phyloP scores from a whole-genome alignment of 2,329 filamentous ascomycete genomes.

The Stromatinia cepivora region DNA sequence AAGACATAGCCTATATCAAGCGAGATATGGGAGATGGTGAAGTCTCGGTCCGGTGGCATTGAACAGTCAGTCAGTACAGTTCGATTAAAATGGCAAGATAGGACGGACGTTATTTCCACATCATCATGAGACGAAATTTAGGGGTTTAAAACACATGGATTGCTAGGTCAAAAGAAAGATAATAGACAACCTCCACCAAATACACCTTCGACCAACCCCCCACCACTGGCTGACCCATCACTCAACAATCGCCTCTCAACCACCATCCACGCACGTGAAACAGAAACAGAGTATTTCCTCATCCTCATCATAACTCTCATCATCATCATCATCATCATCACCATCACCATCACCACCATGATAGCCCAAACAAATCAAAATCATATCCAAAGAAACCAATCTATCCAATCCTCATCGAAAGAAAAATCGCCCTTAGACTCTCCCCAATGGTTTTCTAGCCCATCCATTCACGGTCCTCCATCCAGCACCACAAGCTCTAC shows the following conservation, averaged over 20 bases:
- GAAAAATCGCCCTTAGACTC: conserved; percentile 8
- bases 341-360: neutral
- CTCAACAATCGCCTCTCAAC: neutral
- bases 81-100: too few species aligned
- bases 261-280: neutral
- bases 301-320: neutral
- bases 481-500: conserved; percentile 56
- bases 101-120: too few species aligned
- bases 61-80: too few species aligned
- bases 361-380: conserved; percentile 5
- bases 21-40: too few species aligned
- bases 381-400: conserved; percentile 2
- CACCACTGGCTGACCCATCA: conserved; percentile 1
- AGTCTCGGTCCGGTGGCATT: too few species aligned
- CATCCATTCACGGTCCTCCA: conserved; percentile 64
- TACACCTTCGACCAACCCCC: neutral
- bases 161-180: conserved; percentile 21
- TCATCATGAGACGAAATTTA: neutral
- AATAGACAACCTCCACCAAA: conserved; percentile 22
- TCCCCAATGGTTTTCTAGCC: conserved; percentile 57
- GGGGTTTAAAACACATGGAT: conserved; percentile 18
- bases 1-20: too few species aligned
- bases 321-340: neutral
- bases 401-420: neutral
- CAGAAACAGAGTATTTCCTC: neutral